Base-by-base conservation (phyloP, 2,329 filamentous ascomycete genomes). In the Talaromyces pinophilus region DNA sequence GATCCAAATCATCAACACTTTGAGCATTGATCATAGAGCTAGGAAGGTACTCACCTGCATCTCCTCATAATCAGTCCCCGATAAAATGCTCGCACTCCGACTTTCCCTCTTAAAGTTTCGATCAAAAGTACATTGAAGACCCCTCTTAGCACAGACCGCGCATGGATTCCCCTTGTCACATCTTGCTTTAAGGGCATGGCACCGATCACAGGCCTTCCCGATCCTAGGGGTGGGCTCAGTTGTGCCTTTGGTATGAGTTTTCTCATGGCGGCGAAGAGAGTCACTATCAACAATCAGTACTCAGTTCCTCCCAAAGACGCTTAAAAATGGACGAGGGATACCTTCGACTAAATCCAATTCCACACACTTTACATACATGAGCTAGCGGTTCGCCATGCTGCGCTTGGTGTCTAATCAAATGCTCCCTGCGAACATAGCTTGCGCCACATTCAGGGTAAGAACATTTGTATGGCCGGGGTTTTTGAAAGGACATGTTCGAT, bases 371-470 rank as follows among this genome's bases (percentile, higher is more conserved):
- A 38, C 67, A 68, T 48, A n/a, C 48, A 59, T 59, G 64, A 11
- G 46, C 33, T 15, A 17, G 40, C 5, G 48, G 28, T 35, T 63
- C 57, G 13, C 30, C 52, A 50, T 68, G 67, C 35, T 63, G 57
- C 7, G 62, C 57, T 35, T 59, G 44, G 50, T 73, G 72, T 42
- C 71, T 68, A 42, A 70, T 68, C 6, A 73, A 62, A 63, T 73
- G 72, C 62, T 73, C 72, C 67, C 70, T 73, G 54, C 70, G 72
- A 19, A 55, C 67, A 67, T 73, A 73, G 28, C 55, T 67, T 4
- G 70, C 68, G n/a, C 52, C 63, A 48, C 72, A 73, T 38, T 59
- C 67, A 7, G 71, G 71, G 55, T 69, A 64, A 15, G 59, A 38
- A 40, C 72, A 73, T 28, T 40, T 38, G 59, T 67, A 70, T 28